Percentiles rank a stretch among this genome's conserved stretches.
Evolutionary conservation across 108 stramenopile genomes (phyloP).

Genomic region (Discostella stelligeroides): DNA sequence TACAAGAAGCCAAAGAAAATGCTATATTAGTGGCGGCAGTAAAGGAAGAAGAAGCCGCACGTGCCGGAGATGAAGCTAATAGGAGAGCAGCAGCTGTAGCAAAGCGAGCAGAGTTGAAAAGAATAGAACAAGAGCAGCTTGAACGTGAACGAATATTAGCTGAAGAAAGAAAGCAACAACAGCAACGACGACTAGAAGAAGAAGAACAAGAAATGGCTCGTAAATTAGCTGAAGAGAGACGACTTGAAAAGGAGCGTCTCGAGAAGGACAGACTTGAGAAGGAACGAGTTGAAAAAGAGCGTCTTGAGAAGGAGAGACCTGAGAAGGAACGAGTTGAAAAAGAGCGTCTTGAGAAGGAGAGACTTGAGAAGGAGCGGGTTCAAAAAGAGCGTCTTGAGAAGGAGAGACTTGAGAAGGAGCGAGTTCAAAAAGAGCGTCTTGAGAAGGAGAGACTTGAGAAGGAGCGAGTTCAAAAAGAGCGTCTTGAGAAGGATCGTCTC

Average conservation of each 20-base stretch:
- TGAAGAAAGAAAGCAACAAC: background rate
- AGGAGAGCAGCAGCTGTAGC: background rate
- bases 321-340: background rate
- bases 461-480: too few species aligned
- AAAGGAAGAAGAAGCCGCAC: constrained; percentile 3
- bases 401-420: background rate
- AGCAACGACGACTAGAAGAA: background rate
- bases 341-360: background rate
- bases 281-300: background rate
- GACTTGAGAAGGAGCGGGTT: background rate
- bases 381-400: background rate
- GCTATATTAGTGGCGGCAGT: background rate
- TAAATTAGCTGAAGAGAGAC: constrained; percentile 1
- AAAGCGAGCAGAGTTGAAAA: constrained; percentile 1
- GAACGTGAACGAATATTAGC: background rate
- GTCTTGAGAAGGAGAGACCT: background rate
- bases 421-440: background rate
- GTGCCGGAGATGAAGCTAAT: background rate
- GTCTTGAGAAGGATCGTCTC: too few species aligned
- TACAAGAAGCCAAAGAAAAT: background rate
- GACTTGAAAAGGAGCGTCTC: too few species aligned
- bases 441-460: background rate
- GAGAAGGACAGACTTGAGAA: too few species aligned
- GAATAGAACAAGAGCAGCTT: background rate
- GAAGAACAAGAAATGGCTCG: constrained; percentile 1